Evolutionary conservation across 1,284 basidiomycete species (phyloP), one percentile per base, ranked within the genome.

Genomic region (Hymenochaete sp.): DNA sequence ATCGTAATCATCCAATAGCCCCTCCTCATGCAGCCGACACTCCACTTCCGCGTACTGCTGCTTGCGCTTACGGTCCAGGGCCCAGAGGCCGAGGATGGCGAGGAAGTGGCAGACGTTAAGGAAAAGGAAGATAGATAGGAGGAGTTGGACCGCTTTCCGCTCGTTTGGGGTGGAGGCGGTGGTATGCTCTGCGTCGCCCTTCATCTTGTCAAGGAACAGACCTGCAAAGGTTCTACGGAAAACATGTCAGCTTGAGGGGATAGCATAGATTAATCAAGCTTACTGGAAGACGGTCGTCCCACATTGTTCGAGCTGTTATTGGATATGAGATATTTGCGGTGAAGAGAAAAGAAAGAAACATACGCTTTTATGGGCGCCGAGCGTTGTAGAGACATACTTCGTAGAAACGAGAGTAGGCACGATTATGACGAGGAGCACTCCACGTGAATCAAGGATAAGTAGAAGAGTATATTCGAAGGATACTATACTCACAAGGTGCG

Each of bases 321-420:
- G 27, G 22, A 33, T 42, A 10, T 37, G 24, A 14, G 29, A 26
- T 6, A 31, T 28, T 28, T 22, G 7, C 29, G 21, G 37, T 24
- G 13, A 42, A 37, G 33, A 18, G 32, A 49, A 31, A 10, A 25
- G 21, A 38, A 4, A n/a, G 25, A 41, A 6, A 67, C 79, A 52
- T 62, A 84, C 82, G 56, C 78, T 77, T 61, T 89, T 89, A 57
- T 89, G 85, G 8, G 80, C 77, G 2, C 84, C 85, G 0, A 89
- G 67, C 1, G 83, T 84, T 1, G 85, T 86, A 2, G 83, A 82
- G 29, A 89, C 75, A 57, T 83, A 84, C 55, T 79, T 80, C 13
- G 71, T 55, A 1, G 78, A 74, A 0, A 89, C 80, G 38, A 89
- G 74, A 40, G 73, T 73, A 2, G 85, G 83, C 0, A 88, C 83